phyloP scores from a whole-genome alignment of 169 alveolate genomes.

The Eimeria praecox region DNA sequence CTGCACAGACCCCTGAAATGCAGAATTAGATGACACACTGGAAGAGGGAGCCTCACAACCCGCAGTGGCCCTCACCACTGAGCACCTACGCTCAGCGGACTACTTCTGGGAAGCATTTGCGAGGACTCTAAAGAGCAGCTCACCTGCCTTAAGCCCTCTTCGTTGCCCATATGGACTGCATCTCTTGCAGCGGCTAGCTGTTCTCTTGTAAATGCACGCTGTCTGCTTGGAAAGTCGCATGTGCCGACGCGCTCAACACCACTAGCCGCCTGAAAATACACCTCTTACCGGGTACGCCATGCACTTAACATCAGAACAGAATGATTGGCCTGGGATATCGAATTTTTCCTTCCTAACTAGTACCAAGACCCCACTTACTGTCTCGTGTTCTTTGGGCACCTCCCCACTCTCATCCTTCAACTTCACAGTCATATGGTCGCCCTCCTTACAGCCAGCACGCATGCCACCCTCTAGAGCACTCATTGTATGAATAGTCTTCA shows the following conservation, averaged over 20 bases:
- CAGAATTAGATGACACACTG: neutral
- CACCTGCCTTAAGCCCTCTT: neutral
- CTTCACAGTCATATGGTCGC: neutral
- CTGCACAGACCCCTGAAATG: neutral
- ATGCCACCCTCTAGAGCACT: neutral
- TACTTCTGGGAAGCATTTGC: neutral
- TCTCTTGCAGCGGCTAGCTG: constrained; percentile 39
- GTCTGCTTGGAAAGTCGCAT: neutral
- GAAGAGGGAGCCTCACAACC: neutral
- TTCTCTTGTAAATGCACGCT: neutral
- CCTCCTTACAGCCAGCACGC: neutral
- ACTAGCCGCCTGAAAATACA: constrained; percentile 31
- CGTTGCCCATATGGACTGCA: neutral
- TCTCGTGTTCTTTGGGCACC: neutral
- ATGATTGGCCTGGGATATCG: neutral
- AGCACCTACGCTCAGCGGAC: neutral
- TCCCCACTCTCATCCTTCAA: neutral
- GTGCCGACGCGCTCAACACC: neutral
- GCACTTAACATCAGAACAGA: neutral
- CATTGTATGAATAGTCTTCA: neutral
- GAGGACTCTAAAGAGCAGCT: neutral
- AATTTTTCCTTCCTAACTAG: neutral
- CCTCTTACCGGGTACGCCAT: neutral
- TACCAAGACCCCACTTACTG: neutral
- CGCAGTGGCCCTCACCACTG: neutral